Base-by-base conservation (phyloP, 75 land plant genomes). In the Selaginella moellendorffii region DNA sequence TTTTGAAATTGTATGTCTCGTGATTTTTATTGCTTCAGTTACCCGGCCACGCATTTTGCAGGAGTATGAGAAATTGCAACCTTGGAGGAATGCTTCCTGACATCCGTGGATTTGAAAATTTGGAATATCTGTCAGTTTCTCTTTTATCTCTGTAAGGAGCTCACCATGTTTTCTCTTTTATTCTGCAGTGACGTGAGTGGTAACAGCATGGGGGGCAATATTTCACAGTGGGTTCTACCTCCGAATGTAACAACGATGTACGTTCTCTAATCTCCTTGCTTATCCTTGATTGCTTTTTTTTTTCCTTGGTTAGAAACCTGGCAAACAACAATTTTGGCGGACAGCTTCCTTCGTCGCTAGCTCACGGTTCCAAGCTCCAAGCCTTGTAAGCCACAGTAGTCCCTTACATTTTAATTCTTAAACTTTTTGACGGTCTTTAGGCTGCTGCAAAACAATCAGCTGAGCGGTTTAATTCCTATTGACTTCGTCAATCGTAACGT, bases 1-100 rank as follows among this genome's bases (percentile, higher is more conserved):
- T 83, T n/a, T 65, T 76, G 25, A 83, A 83, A 52, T 56, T 83
- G 86, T 83, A 80, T 77, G 83, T 66, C 14, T 36, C 14, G 46
- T 36, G 14, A 5, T 5, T 36, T 36, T 5, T 36, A 36, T 36
- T 5, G 5, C 46, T 36, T 5, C 14, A 36, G 46, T 5, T 36
- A 36, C 14, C 5, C 46, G n/a, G n/a, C n/a, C n/a, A n/a, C n/a
- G n/a, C n/a, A n/a, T n/a, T 5, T 30, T 68, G 23, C 70, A 68
- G 70, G 70, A 68, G 70, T 24, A 22, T 68, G 65, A 27, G 70
- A 62, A 68, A 68, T 26, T 68, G 66, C 31, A 30, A 31, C 10
- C 10, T 68, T 14, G 21, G 24, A 29, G 70, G 70, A 9, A 36
- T 26, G 23, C 25, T 61, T 8, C 70, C 70, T 19, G 27, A 68